Evolutionary conservation across 2,329 filamentous ascomycete genomes (phyloP).

Genomic region (Talaromyces sp.): DNA sequence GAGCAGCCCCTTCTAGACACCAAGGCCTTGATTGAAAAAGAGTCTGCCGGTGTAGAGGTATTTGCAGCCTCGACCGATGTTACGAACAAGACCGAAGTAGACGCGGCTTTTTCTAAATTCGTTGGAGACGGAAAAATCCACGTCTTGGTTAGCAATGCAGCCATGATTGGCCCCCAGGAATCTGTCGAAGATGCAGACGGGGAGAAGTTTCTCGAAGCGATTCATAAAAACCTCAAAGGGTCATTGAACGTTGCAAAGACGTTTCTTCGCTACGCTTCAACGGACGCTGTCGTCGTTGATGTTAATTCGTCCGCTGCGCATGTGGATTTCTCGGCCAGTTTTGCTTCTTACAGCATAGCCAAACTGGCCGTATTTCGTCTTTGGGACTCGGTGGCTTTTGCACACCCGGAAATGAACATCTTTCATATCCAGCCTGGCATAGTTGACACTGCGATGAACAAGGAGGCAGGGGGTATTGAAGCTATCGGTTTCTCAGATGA

Average conservation of each 20-base stretch:
- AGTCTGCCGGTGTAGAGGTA: slow-evolving; percentile 30
- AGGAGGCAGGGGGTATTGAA: slow-evolving; percentile 13
- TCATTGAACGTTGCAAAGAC: slow-evolving; percentile 3
- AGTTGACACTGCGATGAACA: slow-evolving; percentile 19
- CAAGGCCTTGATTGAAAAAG: slow-evolving; percentile 29
- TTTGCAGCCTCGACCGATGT: slow-evolving; percentile 16
- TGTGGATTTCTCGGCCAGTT: slow-evolving; percentile 20
- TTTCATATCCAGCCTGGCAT: slow-evolving; percentile 29
- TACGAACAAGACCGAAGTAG: slow-evolving; percentile 5
- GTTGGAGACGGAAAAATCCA: slow-evolving; percentile 24
- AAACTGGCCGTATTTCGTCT: slow-evolving; percentile 27
- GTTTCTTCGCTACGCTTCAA: slow-evolving; percentile 28
- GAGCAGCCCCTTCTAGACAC: slow-evolving; percentile 30
- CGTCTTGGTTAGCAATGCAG: slow-evolving; percentile 38
- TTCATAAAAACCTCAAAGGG: slow-evolving; percentile 1
- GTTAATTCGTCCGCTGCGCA: slow-evolving; percentile 31
- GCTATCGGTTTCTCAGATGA: slow-evolving; percentile 15
- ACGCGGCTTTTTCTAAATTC: background rate
- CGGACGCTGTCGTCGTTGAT: slow-evolving; percentile 28
- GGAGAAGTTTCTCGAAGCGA: slow-evolving; percentile 22
- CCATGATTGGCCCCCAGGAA: slow-evolving; percentile 21
- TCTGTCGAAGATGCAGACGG: slow-evolving; percentile 22
- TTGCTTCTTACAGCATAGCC: slow-evolving; percentile 21
- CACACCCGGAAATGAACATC: slow-evolving; percentile 22
- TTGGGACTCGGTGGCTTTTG: slow-evolving; percentile 20